Evolutionary conservation across 2,329 filamentous ascomycete genomes (phyloP).

Genomic region (Sordariomycetes sp.): DNA sequence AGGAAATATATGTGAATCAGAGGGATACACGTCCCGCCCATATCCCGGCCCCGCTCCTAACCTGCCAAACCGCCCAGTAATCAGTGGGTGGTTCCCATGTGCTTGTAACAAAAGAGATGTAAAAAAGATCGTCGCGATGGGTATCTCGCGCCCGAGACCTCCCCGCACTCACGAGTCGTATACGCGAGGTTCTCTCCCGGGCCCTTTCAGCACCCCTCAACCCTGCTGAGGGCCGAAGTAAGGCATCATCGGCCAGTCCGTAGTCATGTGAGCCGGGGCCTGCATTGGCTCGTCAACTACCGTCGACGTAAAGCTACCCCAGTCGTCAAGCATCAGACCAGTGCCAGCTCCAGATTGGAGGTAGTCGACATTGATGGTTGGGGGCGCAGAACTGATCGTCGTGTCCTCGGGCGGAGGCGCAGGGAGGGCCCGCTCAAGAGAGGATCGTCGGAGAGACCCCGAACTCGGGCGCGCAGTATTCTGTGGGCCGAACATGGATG

Average conservation of each 20-base stretch:
- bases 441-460: conserved; percentile 14
- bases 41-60: background rate
- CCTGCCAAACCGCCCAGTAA: background rate
- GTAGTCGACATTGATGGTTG: conserved; percentile 32
- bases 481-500: conserved; percentile 7
- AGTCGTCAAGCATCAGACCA: conserved; percentile 27
- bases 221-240: conserved; percentile 9
- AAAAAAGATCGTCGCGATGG: background rate
- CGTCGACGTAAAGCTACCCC: conserved; percentile 25
- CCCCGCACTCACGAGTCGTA: background rate
- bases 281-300: conserved; percentile 18
- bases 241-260: conserved; percentile 15
- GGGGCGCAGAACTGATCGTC: conserved; percentile 12
- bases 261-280: conserved; percentile 9
- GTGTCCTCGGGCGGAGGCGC: conserved; percentile 16
- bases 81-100: background rate
- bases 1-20: background rate
- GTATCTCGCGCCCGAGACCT: background rate
- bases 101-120: background rate
- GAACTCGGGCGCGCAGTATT: conserved; percentile 17
- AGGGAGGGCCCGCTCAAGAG: conserved; percentile 22
- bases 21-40: background rate
- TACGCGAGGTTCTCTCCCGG: background rate
- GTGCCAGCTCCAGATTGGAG: conserved; percentile 16
- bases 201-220: background rate